Percentiles rank a stretch among this genome's conserved stretches.
phyloP scores from a whole-genome alignment of 371 early-diverging fungal species.

The Syncephalastrum sp. region DNA sequence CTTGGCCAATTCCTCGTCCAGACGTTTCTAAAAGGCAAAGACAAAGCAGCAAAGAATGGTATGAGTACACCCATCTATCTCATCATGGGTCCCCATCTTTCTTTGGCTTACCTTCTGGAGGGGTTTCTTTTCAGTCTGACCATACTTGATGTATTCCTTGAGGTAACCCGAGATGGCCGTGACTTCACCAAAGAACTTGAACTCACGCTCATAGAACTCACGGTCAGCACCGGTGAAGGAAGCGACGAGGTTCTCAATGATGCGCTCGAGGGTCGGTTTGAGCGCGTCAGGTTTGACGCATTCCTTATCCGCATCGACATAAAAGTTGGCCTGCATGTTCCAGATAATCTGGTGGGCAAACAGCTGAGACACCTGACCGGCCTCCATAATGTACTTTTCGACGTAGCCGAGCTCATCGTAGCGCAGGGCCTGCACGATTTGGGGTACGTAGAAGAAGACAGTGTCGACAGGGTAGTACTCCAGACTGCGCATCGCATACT shows the following conservation, averaged over 20 bases:
- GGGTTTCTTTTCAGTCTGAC: conserved; percentile 94
- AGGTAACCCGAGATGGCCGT: conserved; percentile 97
- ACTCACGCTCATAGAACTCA: conserved; percentile 92
- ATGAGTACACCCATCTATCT: neutral
- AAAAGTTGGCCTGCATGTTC: conserved; percentile 98
- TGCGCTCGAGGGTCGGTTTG: conserved; percentile 87
- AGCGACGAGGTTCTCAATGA: conserved; percentile 76
- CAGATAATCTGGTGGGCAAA: conserved; percentile 99
- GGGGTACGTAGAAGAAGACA: conserved; percentile 98
- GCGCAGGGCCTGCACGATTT: conserved; percentile 97
- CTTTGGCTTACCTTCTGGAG: conserved; percentile 45
- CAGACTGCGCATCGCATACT: conserved; percentile 91
- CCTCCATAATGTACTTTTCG: conserved; percentile 89
- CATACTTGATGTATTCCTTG: conserved; percentile 91
- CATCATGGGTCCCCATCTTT: neutral
- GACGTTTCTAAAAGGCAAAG: conserved; percentile 28
- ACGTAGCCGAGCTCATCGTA: conserved; percentile 87
- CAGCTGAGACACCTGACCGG: conserved; percentile 88
- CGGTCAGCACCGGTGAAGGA: conserved; percentile 84
- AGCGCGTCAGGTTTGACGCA: conserved; percentile 71
- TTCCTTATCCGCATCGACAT: conserved; percentile 86
- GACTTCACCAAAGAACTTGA: conserved; percentile 92
- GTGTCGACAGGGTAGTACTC: conserved; percentile 89
- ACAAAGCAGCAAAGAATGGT: neutral
- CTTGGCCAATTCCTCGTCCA: conserved; percentile 96